Percentiles rank a stretch among this genome's conserved stretches.
Conservation (phyloP, 73 alveolate genomes). For the Paramecium pentaurelia region DNA sequence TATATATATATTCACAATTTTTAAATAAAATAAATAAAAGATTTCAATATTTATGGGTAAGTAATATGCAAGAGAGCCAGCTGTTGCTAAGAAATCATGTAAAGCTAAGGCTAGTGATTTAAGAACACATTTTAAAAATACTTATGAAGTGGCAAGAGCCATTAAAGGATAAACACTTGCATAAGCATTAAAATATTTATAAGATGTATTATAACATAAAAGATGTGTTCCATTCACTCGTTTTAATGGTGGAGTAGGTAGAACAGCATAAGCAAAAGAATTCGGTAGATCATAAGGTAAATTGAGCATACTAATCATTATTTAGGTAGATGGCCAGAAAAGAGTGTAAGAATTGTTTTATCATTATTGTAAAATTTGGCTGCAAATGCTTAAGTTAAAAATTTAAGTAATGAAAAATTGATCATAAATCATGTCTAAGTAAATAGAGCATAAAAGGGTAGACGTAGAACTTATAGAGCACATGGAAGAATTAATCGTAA, state of each 20-base stretch:
- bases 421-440: conserved; percentile 82
- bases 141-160: conserved; percentile 91
- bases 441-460: conserved; percentile 93
- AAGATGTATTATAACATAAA: conserved; percentile 92
- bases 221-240: conserved; percentile 90
- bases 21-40: conserved; percentile 7
- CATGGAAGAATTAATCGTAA: conserved; percentile 94
- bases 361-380: conserved; percentile 82
- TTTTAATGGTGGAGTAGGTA: conserved; percentile 88
- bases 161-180: conserved; percentile 89
- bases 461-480: conserved; percentile 98
- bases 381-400: conserved; percentile 92
- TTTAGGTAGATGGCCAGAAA: conserved; percentile 93
- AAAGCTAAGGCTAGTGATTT: conserved; percentile 88
- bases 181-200: conserved; percentile 87
- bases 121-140: conserved; percentile 93
- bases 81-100: conserved; percentile 80
- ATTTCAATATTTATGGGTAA: conserved; percentile 70
- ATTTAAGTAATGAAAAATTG: conserved; percentile 84
- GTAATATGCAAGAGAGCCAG: conserved; percentile 81
- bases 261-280: conserved; percentile 88
- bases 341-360: conserved; percentile 83
- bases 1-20: background rate
- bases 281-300: conserved; percentile 78
- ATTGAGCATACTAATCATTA: background rate